Conservation (phyloP, 1,139 yeast species). For the Debaryomycetaceae sp. region DNA sequence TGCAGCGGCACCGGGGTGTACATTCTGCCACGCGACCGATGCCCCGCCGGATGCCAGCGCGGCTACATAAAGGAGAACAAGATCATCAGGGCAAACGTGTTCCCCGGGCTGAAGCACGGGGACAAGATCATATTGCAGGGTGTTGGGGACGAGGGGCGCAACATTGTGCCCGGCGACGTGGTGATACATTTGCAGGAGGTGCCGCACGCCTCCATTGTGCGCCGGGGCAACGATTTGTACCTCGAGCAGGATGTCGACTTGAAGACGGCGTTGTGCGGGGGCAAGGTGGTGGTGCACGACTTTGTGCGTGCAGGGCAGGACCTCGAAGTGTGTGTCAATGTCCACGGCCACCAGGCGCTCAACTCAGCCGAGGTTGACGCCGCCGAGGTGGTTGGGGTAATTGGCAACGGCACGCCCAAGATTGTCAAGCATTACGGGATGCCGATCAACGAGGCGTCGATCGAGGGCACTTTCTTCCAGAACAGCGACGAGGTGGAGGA, state of each 20-base stretch:
- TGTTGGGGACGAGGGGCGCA: conserved; percentile 62
- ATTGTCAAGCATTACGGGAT: conserved; percentile 50
- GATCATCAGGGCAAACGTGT: conserved; percentile 45
- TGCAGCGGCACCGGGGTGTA: conserved; percentile 36
- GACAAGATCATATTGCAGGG: conserved; percentile 49
- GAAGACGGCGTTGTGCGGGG: conserved; percentile 53
- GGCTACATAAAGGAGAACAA: conserved; percentile 44
- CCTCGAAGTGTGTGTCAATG: conserved; percentile 36
- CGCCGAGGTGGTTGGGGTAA: conserved; percentile 47
- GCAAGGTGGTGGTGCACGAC: conserved; percentile 39
- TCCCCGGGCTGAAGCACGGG: conserved; percentile 51
- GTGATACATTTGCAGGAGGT: conserved; percentile 39
- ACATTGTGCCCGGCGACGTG: conserved; percentile 63
- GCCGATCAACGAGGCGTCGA: conserved; percentile 50
- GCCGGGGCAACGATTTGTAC: conserved; percentile 47
- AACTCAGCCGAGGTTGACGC: conserved; percentile 25
- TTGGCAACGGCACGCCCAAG: conserved; percentile 44
- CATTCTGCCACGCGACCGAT: conserved; percentile 19
- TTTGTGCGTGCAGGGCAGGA: conserved; percentile 40
- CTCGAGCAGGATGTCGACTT: conserved; percentile 46
- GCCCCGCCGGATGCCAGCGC: conserved; percentile 23
- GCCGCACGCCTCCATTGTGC: conserved; percentile 37
- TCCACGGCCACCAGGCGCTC: conserved; percentile 28
- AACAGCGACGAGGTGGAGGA: conserved; percentile 16
- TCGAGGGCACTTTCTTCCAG: conserved; percentile 22